Evolutionary conservation across 148 eudicot species (phyloP), one percentile per base, ranked within the genome.

Genomic region (Diospyros lotus): DNA sequence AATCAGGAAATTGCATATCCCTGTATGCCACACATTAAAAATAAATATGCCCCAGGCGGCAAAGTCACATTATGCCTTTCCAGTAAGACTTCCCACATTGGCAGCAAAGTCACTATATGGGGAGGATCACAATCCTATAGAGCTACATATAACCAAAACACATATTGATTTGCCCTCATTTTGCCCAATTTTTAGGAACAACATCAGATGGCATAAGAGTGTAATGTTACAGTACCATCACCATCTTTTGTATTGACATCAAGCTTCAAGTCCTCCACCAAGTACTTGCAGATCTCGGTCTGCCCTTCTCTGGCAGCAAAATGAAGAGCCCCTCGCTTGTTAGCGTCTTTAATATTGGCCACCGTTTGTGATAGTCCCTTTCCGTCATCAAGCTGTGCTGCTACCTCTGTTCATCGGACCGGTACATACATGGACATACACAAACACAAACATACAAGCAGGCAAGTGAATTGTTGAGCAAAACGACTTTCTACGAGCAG

Each of bases 271-370:
- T 95, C 99, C 90, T 95, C 97, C 70, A 95, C 39, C 81, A 95
- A 86, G 81, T 90, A 95, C 84, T 89, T 89, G 90, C 98, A 95
- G 66, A 93, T 87, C 73, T 95, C 99, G 28, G 76, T 84, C 79
- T 85, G 72, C 5, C 98, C 99, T 81, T 95, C 99, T 58, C 97
- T 88, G 0, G 99, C 97, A 53, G 98, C 97, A 77, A 95, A 95
- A 82, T 92, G 97, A 74, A 95, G 80, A n/a, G 98, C 96, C 43
- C 96, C 92, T 75, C 99, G 84, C 75, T 90, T 91, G 75, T 95
- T 95, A 1, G 90, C 99, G 77, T 95, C 99, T 82, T 93, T 95
- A 55, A 93, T 86, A 75, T 78, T 89, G 44, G 82, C 90, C 75
- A 95, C 90, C 2, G 99, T 88, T 46, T 87, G 86, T 38, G 89